Base-by-base conservation (phyloP, 441 rosid species). In the Iberis amara region DNA sequence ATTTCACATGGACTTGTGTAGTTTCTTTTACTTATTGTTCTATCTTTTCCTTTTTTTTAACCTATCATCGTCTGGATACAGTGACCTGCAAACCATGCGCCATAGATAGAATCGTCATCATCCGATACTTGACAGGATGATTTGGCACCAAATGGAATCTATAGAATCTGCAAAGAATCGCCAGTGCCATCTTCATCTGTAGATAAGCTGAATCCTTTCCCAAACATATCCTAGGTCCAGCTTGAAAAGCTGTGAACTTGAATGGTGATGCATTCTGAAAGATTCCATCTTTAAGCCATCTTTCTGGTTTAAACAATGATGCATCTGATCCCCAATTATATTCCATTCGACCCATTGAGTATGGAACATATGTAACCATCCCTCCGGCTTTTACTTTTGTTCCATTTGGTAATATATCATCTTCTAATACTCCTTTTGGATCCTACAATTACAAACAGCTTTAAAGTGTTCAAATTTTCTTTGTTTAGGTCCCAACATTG, bases 121-220 rank as follows among this genome's bases (percentile, higher is more conserved):
- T 88, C 64, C 96, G 72, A 78, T 91, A 91, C 70, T 80, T 74
- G 47, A 91, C 95, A 3, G 75, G 90, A 74, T 91, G 94, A 55
- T 79, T 62, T n/a, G 86, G 83, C 48, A 79, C 83, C 80, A 91
- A 66, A 55, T 55, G 75, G 69, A 88, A 91, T 39, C 73, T 74
- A 55, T 73, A 91, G 68, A 83, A 85, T 57, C 98, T 76, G 62
- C 87, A 83, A 57, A 88, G 65, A 31, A 82, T 75, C 21, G 96
- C 94, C 47, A 91, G 66, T n/a, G 91, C 76, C 95, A 88, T 85
- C 79, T 91, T 92, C 94, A 88, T 92, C 71, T 92, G 98, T 33
- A 88, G 89, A 70, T 85, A 91, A 39, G 96, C 98, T 7, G 96
- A 91, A 81, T 91, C 98, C 47, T 91, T 88, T 5, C 98, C 98